Evolutionary conservation across 2,329 filamentous ascomycete genomes (phyloP), one percentile per base, ranked within the genome.

Genomic region (Fusarium gaditjirri): DNA sequence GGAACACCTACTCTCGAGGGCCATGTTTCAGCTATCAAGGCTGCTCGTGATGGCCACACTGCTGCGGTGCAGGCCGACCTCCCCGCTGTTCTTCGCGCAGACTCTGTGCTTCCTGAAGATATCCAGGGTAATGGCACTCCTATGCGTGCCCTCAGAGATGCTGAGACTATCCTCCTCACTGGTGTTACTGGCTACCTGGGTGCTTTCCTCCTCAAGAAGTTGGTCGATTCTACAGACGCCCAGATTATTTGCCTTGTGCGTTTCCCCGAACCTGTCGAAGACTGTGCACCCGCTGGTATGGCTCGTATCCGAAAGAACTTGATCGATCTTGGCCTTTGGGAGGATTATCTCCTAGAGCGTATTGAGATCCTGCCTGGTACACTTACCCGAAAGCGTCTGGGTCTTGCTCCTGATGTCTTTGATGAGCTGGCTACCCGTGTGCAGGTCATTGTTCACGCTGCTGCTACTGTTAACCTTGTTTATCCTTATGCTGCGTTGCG

Each of bases 401-500:
- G 93, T 57, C 86, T 95, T 25, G 86, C 90, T 0, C 86, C 88
- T 0, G 88, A 91, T 17, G 85, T 83, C 0, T 95, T 94, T 73
- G 86, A 91, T 29, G 86, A 90, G 33, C 84, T 95, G 12, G 90
- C 90, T 2, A 80, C 84, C 16, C 88, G 90, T 11, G 86, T 93
- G 2, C 86, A 95, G 68, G 92, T 94, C 39, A 91, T 95, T 62
- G 85, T 95, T 3, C 93, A 95, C 78, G 91, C 92, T 39, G 93
- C 90, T 31, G 93, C 93, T 9, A 93, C 91, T 2, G 93, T 95
- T 76, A 94, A 94, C 78, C 84, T 95, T 53, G 92, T 95, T 0
- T 95, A 95, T 73, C 93, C 93, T 0, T 95, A 95, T 73, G 93
- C 93, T 44, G 91, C 92, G 0, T 84, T 95, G 72, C 88, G 92